Conservation (phyloP, 2,329 filamentous ascomycete genomes). For the Elsinoe fawcettii region DNA sequence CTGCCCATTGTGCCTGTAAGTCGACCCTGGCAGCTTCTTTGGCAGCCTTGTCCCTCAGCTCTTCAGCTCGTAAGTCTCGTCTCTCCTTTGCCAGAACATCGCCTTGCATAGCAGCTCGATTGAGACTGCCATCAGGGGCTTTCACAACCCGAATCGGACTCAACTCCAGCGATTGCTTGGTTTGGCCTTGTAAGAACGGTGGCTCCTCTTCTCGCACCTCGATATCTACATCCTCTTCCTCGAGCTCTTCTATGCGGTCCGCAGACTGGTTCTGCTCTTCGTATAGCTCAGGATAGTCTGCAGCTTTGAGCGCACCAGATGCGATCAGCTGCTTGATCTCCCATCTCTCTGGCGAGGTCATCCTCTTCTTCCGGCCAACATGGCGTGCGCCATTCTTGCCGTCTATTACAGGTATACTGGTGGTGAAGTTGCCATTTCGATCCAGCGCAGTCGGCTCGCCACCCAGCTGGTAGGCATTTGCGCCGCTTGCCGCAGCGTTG, state of each 20-base stretch:
- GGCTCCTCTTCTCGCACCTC: slow-evolving; percentile 95
- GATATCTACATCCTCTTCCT: slow-evolving; percentile 94
- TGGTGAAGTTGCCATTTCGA: slow-evolving; percentile 47
- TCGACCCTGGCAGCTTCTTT: slow-evolving; percentile 72
- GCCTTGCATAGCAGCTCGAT: slow-evolving; percentile 90
- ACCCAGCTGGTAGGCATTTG: slow-evolving; percentile 77
- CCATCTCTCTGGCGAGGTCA: slow-evolving; percentile 96
- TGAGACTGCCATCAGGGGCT: slow-evolving; percentile 95
- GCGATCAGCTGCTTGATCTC: slow-evolving; percentile 95
- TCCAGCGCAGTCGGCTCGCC: slow-evolving; percentile 47
- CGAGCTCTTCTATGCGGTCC: slow-evolving; percentile 76
- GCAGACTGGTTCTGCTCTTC: slow-evolving; percentile 80
- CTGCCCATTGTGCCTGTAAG: slow-evolving; percentile 85
- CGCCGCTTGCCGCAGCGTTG: slow-evolving; percentile 77
- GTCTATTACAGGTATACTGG: slow-evolving; percentile 57
- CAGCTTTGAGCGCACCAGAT: slow-evolving; percentile 84
- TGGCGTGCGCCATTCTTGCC: slow-evolving; percentile 47
- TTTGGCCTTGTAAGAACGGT: slow-evolving; percentile 90
- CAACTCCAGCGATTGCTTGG: slow-evolving; percentile 88
- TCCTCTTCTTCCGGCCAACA: slow-evolving; percentile 65
- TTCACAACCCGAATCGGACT: slow-evolving; percentile 96
- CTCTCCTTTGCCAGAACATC: slow-evolving; percentile 82
- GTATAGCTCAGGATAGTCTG: slow-evolving; percentile 89
- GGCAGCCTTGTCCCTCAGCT: slow-evolving; percentile 69
- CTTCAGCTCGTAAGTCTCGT: slow-evolving; percentile 79